Percentiles rank a stretch among this genome's conserved stretches.
These are phyloP conservation scores for Coprinellus micaceus DNA, from an alignment of 768 basidiomycete genomes.

Conservation along the genomic window DNA sequence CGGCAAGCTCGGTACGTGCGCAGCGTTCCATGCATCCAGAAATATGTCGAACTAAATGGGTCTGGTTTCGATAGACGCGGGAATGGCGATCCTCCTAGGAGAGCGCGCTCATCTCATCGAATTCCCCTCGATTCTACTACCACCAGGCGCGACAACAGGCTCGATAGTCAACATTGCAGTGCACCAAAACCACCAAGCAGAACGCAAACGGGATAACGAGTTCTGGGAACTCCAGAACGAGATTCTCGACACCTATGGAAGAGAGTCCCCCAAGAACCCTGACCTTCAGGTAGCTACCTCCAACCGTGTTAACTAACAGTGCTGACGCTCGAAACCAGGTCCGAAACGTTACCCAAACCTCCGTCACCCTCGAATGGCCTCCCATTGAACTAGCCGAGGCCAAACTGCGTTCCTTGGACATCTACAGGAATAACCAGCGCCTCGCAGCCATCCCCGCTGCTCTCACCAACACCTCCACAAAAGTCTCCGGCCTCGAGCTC, in stretches of 20 bases:
- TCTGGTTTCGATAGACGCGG: conserved; percentile 88
- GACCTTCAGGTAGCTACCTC: conserved; percentile 54
- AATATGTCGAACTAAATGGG: too few relatives aligned
- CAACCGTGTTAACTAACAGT: too few relatives aligned
- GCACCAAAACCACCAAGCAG: conserved; percentile 80
- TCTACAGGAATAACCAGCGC: conserved; percentile 88
- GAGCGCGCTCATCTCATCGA: conserved; percentile 95
- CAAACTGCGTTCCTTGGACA: conserved; percentile 83
- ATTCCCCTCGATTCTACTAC: conserved; percentile 92
- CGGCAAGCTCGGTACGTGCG: conserved; percentile 81
- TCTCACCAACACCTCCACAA: conserved; percentile 80
- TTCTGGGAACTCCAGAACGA: conserved; percentile 84
- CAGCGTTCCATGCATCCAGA: not conserved
- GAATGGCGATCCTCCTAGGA: conserved; percentile 95
- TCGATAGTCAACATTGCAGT: conserved; percentile 98
- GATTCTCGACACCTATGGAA: conserved; percentile 75
- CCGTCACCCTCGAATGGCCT: conserved; percentile 95
- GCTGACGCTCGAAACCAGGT: conserved; percentile 44
- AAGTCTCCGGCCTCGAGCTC: conserved; percentile 77
- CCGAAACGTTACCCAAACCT: conserved; percentile 94
- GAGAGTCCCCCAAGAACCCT: conserved; percentile 63
- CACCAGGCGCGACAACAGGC: conserved; percentile 87
- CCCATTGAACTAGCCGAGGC: conserved; percentile 78
- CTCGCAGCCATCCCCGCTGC: conserved; percentile 84
- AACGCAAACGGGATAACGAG: conserved; percentile 67